Percentiles rank a stretch among this genome's conserved stretches.
These are phyloP conservation scores for Daldinia concentrica DNA, from an alignment of 495 filamentous ascomycete genomes.

Conservation along the genomic window DNA sequence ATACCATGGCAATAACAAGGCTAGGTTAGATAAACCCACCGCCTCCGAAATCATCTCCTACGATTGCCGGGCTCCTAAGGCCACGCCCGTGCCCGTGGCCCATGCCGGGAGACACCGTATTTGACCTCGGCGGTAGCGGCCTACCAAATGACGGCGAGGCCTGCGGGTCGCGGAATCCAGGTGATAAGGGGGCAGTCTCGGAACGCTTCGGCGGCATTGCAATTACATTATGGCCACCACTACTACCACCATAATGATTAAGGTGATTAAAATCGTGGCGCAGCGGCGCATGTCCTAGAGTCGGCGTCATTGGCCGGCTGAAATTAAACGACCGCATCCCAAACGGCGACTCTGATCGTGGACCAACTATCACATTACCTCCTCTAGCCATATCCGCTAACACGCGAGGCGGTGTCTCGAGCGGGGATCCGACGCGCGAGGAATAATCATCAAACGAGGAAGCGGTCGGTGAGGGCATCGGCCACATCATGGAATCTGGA, in stretches of 20 bases:
- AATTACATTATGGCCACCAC: not conserved
- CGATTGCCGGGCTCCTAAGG: conserved; percentile 27
- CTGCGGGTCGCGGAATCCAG: conserved; percentile 15
- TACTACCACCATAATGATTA: not conserved
- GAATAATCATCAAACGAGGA: conserved; percentile 32
- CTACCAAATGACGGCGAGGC: conserved; percentile 11
- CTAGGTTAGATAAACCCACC: conserved; percentile 33
- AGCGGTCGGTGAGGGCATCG: conserved; percentile 35
- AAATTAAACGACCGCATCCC: conserved; percentile 43
- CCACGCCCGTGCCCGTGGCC: not conserved
- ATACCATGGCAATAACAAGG: not conserved
- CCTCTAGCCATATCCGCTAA: conserved; percentile 11
- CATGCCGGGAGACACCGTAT: conserved; percentile 15
- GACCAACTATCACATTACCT: not conserved
- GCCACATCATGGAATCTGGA: conserved; percentile 41
- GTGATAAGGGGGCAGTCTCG: conserved; percentile 35
- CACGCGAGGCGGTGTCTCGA: conserved; percentile 28
- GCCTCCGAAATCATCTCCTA: conserved; percentile 33
- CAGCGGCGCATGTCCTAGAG: conserved; percentile 11
- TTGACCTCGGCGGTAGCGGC: conserved; percentile 31
- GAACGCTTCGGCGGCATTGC: conserved; percentile 23
- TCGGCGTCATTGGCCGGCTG: conserved; percentile 41
- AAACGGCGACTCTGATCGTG: conserved; percentile 37
- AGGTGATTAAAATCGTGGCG: conserved; percentile 13
- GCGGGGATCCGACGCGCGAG: conserved; percentile 17